Evolutionary conservation across 2,329 filamentous ascomycete genomes (phyloP), one percentile per base, ranked within the genome.

Genomic region (Claviceps arundinis): DNA sequence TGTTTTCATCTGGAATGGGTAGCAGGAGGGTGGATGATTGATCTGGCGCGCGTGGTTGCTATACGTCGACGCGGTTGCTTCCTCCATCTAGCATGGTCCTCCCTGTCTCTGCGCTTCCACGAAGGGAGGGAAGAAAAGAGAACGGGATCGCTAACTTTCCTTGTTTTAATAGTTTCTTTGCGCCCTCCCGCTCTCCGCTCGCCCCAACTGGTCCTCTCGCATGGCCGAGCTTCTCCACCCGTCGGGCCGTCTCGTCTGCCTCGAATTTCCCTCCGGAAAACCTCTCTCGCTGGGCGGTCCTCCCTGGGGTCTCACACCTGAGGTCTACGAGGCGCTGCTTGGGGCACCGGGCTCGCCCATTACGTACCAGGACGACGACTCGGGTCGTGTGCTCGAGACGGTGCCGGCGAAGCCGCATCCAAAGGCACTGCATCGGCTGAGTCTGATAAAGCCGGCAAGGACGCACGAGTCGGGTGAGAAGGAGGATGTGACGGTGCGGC

Each of bases 181-280:
- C 59, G 80, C 81, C 24, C 68, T 84, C 0, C 77, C 77, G n/a
- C 74, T 73, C 1, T 64, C 68, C 1, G 65, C 73, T 50, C 73
- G 80, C 19, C 69, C 73, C 3, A 62, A 62, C 19, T 84, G 80
- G 80, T 74, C 78, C 13, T 64, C 64, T 51, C 69, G 77, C 51
- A 76, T 78, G 65, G 59, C 67, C 14, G 62, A 73, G 41, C 69
- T 83, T 41, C 68, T 84, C 34, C 58, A 66, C 19, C 70, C 70
- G 5, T 62, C 58, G 24, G 78, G 79, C 22, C 69, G 73, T 40
- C 68, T 84, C 26, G 63, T 84, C 50, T 83, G 80, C 67, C 75
- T 95, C 55, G 88, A 95, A 64, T 94, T 85, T 64, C 89, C 89
- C 9, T 81, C 84, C 1, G 76, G 79, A 55, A 93, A 90, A 64